Percentiles rank a stretch among this genome's conserved stretches.
Evolutionary conservation across 192 early-diverging fungal genomes (phyloP).

Genomic region (Oehlia diaphana): DNA sequence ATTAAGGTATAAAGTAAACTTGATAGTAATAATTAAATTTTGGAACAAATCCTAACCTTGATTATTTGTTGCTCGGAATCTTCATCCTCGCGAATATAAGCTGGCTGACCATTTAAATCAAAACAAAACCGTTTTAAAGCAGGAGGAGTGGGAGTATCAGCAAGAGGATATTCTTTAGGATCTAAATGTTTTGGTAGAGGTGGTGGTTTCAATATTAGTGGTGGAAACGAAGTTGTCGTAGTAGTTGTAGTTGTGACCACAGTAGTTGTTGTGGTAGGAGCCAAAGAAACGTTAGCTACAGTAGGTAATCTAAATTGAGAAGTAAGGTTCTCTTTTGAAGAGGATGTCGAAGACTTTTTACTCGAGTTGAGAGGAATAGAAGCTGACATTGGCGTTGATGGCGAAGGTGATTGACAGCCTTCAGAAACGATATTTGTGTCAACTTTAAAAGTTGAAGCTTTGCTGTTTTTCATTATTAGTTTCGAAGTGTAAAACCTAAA

Average conservation of each 20-base stretch:
- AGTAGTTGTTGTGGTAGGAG: constrained; percentile 64
- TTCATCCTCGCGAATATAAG: constrained; percentile 65
- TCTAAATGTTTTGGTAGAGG: constrained; percentile 53
- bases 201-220: constrained; percentile 64
- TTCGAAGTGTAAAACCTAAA: not conserved
- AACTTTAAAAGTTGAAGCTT: constrained; percentile 13
- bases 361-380: constrained; percentile 6
- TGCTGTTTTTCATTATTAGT: constrained; percentile 5
- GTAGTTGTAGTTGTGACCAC: constrained; percentile 82
- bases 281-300: constrained; percentile 48
- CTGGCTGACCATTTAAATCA: constrained; percentile 73
- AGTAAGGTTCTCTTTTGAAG: not conserved
- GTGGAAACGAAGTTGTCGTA: constrained; percentile 80
- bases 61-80: constrained; percentile 49
- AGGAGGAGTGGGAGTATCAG: constrained; percentile 72
- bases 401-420: constrained; percentile 14
- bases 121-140: constrained; percentile 79
- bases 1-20: not conserved
- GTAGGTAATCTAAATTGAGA: constrained; percentile 32
- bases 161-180: constrained; percentile 69
- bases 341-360: not conserved
- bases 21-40: not conserved
- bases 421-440: constrained; percentile 12
- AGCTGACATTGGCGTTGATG: constrained; percentile 25
- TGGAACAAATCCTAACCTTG: constrained; percentile 28